phyloP scores from a whole-genome alignment of 768 basidiomycete species.

The Lactarius evosmus region DNA sequence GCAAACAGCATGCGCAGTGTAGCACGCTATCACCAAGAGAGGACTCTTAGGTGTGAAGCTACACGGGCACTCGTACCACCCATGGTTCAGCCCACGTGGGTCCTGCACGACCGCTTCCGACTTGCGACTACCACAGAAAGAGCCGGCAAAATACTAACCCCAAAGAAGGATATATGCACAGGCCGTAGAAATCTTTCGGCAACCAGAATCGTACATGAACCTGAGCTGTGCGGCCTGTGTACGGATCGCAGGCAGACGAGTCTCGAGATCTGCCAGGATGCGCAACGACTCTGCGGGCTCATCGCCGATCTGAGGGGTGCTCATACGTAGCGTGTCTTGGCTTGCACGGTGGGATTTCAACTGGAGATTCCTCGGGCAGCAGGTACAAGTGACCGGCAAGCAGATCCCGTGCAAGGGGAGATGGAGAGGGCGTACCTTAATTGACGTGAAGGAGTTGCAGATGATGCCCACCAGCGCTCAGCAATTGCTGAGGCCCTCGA shows the following conservation, averaged over 20 bases:
- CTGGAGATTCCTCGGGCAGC: slow-evolving; percentile 36
- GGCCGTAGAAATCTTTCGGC: slow-evolving; percentile 51
- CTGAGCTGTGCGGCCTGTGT: slow-evolving; percentile 60
- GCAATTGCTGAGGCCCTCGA: slow-evolving; percentile 71
- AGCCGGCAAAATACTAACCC: neutral
- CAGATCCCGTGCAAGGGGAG: neutral
- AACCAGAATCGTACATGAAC: slow-evolving; percentile 67
- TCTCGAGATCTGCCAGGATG: slow-evolving; percentile 54
- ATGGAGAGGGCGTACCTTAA: slow-evolving; percentile 49
- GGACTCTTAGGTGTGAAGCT: slow-evolving; percentile 68
- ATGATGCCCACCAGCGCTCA: slow-evolving; percentile 67
- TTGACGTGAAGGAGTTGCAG: slow-evolving; percentile 56
- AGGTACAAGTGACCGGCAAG: slow-evolving; percentile 2
- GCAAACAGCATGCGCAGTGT: slow-evolving; percentile 46
- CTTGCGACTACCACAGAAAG: slow-evolving; percentile 36
- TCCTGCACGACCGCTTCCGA: slow-evolving; percentile 60
- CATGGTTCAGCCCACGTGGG: slow-evolving; percentile 73
- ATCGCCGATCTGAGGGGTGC: slow-evolving; percentile 58
- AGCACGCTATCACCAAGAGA: slow-evolving; percentile 62
- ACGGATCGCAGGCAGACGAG: slow-evolving; percentile 59
- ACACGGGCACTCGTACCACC: slow-evolving; percentile 72
- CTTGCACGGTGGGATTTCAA: slow-evolving; percentile 57
- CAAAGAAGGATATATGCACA: neutral
- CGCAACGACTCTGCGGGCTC: slow-evolving; percentile 60
- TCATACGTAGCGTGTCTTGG: slow-evolving; percentile 47